Evolutionary conservation across 2,329 filamentous ascomycete species (phyloP), one percentile per base, ranked within the genome.

Genomic region (Periconia sp.): DNA sequence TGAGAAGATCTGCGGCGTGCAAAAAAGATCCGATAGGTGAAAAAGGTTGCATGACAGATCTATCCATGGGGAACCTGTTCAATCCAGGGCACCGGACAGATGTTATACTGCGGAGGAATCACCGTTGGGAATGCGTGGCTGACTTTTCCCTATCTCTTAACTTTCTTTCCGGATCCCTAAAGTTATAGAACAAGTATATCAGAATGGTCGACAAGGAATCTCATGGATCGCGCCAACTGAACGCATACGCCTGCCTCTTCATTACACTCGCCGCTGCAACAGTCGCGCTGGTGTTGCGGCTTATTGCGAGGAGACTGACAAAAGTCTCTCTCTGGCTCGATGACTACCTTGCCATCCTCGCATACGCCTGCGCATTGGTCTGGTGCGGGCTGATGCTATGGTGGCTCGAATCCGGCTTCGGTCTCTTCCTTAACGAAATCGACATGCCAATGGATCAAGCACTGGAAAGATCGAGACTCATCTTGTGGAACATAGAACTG

Each of bases 381-480:
- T 53, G 43, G 43, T 3, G 21, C 3, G 46, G 23, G 12, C 33
- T 53, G 5, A 12, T 38, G 2, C 6, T 53, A 19, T 53, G 43
- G 30, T 50, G 46, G 46, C 37, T 53, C 3, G 36, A 48, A 17
- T 25, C 30, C 18, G 47, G 50, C n/a, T 33, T 53, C 17, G 50
- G 46, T 21, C 40, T 41, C 10, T 30, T 31, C n/a, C 43, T 48
- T 11, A 31, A 10, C 13, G 40, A 50, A 3, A 50, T 50, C 12
- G 13, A 33, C 5, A 21, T 38, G 5, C 33, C 43, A 1, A 12
- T n/a, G 10, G 23, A 30, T 10, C 4, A 30, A 11, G 26, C 46
- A 8, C 23, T 50, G 1, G 13, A 47, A 12, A 42, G 18, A 26
- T 45, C 46, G 9, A 46, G 32, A 9, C 18, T 53, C 4, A 36